Evolutionary conservation across 2,329 filamentous ascomycete genomes (phyloP).

Genomic region (Acephala macrosclerotiorum): DNA sequence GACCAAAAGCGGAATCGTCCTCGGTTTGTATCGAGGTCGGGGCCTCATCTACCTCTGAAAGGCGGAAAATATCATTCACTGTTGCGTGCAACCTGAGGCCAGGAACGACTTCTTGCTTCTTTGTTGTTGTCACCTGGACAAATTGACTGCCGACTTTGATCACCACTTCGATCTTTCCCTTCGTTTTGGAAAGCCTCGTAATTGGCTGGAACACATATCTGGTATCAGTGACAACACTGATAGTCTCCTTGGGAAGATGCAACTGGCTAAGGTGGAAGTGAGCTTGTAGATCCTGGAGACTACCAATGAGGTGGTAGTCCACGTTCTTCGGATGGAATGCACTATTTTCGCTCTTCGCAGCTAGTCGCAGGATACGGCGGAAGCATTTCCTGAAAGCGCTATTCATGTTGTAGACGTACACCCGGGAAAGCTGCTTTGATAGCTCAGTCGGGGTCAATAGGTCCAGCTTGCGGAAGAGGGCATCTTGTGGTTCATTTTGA

Average conservation of each 20-base stretch:
- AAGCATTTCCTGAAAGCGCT: constrained; percentile 73
- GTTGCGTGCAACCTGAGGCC: constrained; percentile 67
- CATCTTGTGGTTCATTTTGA: constrained; percentile 71
- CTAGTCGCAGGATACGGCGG: constrained; percentile 66
- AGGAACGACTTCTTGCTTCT: constrained; percentile 73
- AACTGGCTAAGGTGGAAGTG: constrained; percentile 73
- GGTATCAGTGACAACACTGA: constrained; percentile 71
- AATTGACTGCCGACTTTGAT: constrained; percentile 75
- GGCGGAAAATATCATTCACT: constrained; percentile 74
- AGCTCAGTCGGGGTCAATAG: constrained; percentile 68
- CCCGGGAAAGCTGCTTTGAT: constrained; percentile 62
- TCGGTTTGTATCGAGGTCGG: constrained; percentile 69
- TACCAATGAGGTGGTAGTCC: constrained; percentile 71
- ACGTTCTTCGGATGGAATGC: constrained; percentile 70
- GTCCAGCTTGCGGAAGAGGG: constrained; percentile 69
- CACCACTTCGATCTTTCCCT: constrained; percentile 73
- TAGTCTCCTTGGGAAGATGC: constrained; percentile 73
- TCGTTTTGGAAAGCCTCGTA: constrained; percentile 70
- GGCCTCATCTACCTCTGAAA: constrained; percentile 73
- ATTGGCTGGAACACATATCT: constrained; percentile 71
- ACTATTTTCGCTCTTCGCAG: constrained; percentile 65
- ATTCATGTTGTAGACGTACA: constrained; percentile 79
- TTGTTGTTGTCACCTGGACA: constrained; percentile 72
- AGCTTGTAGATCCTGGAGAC: constrained; percentile 67
- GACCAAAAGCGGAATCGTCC: constrained; percentile 71